Evolutionary conservation across 805 yeast genomes (phyloP).

Genomic region (Kodamaea fukazawae): DNA sequence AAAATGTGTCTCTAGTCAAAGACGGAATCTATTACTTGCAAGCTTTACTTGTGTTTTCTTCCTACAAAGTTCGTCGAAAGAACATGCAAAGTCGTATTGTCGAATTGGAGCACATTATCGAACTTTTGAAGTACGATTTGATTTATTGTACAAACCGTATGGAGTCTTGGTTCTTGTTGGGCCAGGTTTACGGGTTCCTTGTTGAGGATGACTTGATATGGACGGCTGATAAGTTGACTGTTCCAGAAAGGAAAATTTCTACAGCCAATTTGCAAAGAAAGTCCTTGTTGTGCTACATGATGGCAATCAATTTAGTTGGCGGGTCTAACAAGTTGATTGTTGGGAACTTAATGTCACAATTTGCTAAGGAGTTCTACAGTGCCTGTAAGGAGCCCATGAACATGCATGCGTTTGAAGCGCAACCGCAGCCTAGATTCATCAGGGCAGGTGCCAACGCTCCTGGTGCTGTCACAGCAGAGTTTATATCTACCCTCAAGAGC

Average conservation of each 20-base stretch:
- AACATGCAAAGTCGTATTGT: constrained; percentile 78
- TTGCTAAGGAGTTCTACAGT: constrained; percentile 59
- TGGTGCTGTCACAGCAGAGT: constrained; percentile 20
- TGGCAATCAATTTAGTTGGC: constrained; percentile 54
- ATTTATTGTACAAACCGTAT: constrained; percentile 62
- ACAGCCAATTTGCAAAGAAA: constrained; percentile 68
- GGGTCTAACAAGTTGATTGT: constrained; percentile 26
- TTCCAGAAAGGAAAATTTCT: constrained; percentile 53
- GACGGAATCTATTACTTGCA: constrained; percentile 68
- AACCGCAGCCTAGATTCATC: constrained; percentile 34
- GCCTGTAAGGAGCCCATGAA: constrained; percentile 65
- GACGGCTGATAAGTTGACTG: constrained; percentile 80
- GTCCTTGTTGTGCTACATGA: constrained; percentile 67
- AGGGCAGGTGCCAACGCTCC: constrained; percentile 14
- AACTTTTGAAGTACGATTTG: constrained; percentile 64
- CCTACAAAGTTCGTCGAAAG: constrained; percentile 68
- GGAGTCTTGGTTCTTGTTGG: constrained; percentile 85
- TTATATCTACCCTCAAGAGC: constrained; percentile 22
- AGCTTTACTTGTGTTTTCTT: constrained; percentile 65
- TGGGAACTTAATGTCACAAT: constrained; percentile 47
- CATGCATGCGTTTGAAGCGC: constrained; percentile 52
- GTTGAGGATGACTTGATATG: constrained; percentile 91
- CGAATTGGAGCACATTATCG: constrained; percentile 73
- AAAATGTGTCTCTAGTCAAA: constrained; percentile 26
- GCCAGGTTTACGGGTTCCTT: constrained; percentile 70